phyloP scores from a whole-genome alignment of 768 basidiomycete genomes.

The Panaeolus cyanescens region DNA sequence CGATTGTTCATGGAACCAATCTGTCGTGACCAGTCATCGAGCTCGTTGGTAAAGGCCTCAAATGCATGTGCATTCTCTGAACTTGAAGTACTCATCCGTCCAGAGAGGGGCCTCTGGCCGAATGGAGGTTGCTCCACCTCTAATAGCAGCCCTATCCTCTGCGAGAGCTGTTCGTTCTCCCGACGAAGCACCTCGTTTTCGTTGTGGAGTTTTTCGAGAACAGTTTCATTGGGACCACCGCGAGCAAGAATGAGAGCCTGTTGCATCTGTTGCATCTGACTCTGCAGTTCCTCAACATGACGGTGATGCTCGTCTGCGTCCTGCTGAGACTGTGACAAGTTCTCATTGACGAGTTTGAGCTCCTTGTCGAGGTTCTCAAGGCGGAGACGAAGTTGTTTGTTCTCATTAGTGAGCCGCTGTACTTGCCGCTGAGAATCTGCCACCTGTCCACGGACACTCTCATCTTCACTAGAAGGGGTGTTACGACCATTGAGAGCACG shows the following conservation, averaged over 20 bases:
- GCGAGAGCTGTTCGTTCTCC: slow-evolving; percentile 88
- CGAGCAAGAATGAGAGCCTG: slow-evolving; percentile 74
- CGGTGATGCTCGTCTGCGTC: slow-evolving; percentile 78
- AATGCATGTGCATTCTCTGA: slow-evolving; percentile 80
- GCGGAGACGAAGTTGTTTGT: slow-evolving; percentile 73
- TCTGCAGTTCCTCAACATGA: slow-evolving; percentile 78
- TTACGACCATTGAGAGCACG: slow-evolving; percentile 68
- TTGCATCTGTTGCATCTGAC: slow-evolving; percentile 76
- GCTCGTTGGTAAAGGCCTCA: slow-evolving; percentile 76
- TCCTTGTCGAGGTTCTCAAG: slow-evolving; percentile 78
- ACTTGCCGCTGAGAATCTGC: slow-evolving; percentile 76
- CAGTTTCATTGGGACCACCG: slow-evolving; percentile 73
- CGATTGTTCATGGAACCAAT: slow-evolving; percentile 77
- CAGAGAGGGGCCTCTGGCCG: slow-evolving; percentile 64
- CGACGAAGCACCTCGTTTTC: slow-evolving; percentile 80
- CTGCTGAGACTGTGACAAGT: slow-evolving; percentile 68
- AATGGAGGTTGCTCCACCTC: slow-evolving; percentile 83
- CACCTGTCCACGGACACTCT: slow-evolving; percentile 70
- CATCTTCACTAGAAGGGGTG: slow-evolving; percentile 82
- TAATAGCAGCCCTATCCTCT: slow-evolving; percentile 86
- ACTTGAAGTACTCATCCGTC: slow-evolving; percentile 74
- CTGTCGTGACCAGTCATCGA: slow-evolving; percentile 87
- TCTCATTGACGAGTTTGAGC: slow-evolving; percentile 68
- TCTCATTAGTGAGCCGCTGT: slow-evolving; percentile 71
- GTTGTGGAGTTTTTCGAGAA: slow-evolving; percentile 78